Conservation (phyloP, 179 eudicot genomes). For the Drosera spatulata region DNA sequence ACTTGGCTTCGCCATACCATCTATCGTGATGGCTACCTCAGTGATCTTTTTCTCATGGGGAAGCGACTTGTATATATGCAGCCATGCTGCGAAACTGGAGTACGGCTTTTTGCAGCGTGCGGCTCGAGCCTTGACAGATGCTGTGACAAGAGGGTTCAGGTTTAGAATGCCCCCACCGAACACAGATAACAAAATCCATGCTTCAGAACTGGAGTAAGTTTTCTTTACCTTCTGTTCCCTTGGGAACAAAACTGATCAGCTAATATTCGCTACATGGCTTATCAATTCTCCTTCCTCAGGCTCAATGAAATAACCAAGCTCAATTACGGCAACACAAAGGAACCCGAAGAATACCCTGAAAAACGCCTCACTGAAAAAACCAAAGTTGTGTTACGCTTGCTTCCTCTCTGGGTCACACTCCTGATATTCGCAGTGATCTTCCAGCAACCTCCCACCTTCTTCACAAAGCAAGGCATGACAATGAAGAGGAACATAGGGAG, state of each 20-base stretch:
- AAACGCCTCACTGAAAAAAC: conserved; percentile 22
- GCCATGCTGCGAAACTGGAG: conserved; percentile 7
- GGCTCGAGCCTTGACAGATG: conserved; percentile 28
- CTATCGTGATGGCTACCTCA: conserved; percentile 49
- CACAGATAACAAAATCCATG: conserved; percentile 9
- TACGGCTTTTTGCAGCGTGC: conserved; percentile 11
- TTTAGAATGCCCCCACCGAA: conserved; percentile 10
- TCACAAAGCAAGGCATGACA: conserved; percentile 94
- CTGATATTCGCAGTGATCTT: conserved; percentile 88
- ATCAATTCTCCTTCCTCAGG: too few species aligned
- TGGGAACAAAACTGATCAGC: too few species aligned
- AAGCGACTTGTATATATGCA: conserved; percentile 24
- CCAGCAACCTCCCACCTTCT: conserved; percentile 89
- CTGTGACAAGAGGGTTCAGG: conserved; percentile 21
- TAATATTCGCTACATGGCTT: too few species aligned
- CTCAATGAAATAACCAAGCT: conserved; percentile 45
- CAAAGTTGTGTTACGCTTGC: conserved; percentile 40
- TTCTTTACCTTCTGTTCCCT: too few species aligned
- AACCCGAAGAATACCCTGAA: conserved; percentile 9
- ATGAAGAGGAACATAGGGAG: conserved; percentile 69
- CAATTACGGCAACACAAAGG: conserved; percentile 20
- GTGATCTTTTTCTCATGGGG: conserved; percentile 44
- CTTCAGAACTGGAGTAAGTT: conserved; percentile 69
- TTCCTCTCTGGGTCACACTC: conserved; percentile 77
- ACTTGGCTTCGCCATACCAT: conserved; percentile 72